Conservation (phyloP, 1,284 basidiomycete genomes). For the Inonotus hispidus region DNA sequence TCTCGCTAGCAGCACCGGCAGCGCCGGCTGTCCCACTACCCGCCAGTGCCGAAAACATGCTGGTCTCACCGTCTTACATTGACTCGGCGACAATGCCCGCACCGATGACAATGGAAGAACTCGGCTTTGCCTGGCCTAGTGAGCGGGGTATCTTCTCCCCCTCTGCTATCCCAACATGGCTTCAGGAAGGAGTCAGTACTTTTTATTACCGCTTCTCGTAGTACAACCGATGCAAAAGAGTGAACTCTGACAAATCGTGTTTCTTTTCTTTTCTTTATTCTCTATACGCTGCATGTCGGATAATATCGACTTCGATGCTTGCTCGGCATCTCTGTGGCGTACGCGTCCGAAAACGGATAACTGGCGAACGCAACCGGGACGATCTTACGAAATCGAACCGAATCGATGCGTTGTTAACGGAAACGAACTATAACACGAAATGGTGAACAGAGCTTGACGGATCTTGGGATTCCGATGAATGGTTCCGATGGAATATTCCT, state of each 20-base stretch:
- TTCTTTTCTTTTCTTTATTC: not conserved
- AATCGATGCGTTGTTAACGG: no score
- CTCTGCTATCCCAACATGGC: slow-evolving; percentile 72
- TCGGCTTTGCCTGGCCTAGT: slow-evolving; percentile 72
- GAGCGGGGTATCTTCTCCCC: slow-evolving; percentile 73
- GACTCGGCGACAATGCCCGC: slow-evolving; percentile 50
- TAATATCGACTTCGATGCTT: not conserved
- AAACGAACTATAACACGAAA: not conserved
- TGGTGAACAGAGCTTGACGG: slow-evolving; percentile 63
- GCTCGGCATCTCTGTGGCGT: not conserved
- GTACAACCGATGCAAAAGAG: not conserved
- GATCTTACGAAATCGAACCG: not conserved
- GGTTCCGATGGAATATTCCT: slow-evolving; percentile 87
- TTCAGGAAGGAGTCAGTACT: slow-evolving; percentile 67
- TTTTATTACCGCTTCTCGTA: not conserved
- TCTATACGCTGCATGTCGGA: not conserved
- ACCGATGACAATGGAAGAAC: slow-evolving; percentile 76
- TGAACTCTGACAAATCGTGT: not conserved
- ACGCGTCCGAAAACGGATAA: no score
- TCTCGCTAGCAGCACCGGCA: slow-evolving; percentile 44
- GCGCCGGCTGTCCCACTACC: slow-evolving; percentile 43
- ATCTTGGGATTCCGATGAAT: slow-evolving; percentile 83
- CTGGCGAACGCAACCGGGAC: no score
- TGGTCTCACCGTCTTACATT: slow-evolving; percentile 48
- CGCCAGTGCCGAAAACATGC: slow-evolving; percentile 48